Evolutionary conservation across 495 filamentous ascomycete genomes (phyloP), one percentile per base, ranked within the genome.

Genomic region (Lasiosphaeris hirsuta): DNA sequence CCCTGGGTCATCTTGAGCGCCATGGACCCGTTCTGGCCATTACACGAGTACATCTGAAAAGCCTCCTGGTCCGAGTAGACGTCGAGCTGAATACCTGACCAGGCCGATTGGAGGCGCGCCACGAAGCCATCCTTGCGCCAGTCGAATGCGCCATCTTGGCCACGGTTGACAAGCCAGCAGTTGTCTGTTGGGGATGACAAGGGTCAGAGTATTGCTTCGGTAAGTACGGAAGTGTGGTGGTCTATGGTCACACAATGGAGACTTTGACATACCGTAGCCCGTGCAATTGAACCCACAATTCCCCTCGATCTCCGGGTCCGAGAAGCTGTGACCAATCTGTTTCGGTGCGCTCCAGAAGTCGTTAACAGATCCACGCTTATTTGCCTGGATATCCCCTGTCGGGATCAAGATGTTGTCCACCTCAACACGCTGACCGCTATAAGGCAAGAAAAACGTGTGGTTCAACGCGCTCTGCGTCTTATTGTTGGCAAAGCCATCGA

Each of bases 341-440:
- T 93, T 93, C 6, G 87, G 83, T n/a, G 73, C 67, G 46, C 81
- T 75, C 76, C 78, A 82, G 78, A 92, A 96, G 74, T 94, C 89
- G 62, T 91, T 84, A 30, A 86, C 79, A 1, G 81, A 82, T 36
- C 79, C 69, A 58, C 73, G 72, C 62, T 83, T 69, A 70, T 84
- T 82, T 53, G 79, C 71, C 33, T 89, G 73, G 52, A 96, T 86
- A 49, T 85, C 82, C 43, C 90, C 90, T 34, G 85, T 90, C 3
- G 90, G 90, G 57, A 96, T 86, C 19, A 89, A 72, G 58, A 91
- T 90, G 59, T 75, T 81, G 72, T 96, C 90, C 3, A 82, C 83
- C n/a, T 66, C 88, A 33, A 92, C 72, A 58, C 87, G 82, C 56
- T 87, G 85, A 34, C 81, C 80, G 40, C 83, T 83, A 58, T 88